Evolutionary conservation across 306 rosid species (phyloP).

Genomic region (Malus asiatica): DNA sequence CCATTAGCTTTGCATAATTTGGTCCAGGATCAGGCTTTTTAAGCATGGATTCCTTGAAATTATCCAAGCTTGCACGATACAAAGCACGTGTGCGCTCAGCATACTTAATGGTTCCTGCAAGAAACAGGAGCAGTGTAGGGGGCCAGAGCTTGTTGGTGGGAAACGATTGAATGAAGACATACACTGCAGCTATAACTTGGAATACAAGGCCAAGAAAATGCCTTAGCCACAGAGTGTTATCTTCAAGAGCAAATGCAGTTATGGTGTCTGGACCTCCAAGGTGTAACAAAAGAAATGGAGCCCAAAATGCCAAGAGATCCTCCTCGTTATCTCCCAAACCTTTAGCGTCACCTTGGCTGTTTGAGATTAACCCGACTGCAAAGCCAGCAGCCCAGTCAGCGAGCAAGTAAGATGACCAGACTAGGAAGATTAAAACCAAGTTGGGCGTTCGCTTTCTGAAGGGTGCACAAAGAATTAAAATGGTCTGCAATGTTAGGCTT

Average conservation of each 20-base stretch:
- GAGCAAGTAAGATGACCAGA: constrained; percentile 34
- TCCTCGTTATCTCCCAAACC: neutral
- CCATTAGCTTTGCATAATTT: constrained; percentile 41
- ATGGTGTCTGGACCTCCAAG: constrained; percentile 58
- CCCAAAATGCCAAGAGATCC: constrained; percentile 37
- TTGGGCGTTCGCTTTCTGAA: constrained; percentile 20
- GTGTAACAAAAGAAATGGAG: constrained; percentile 44
- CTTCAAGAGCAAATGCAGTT: constrained; percentile 40
- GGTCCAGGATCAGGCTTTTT: constrained; percentile 30
- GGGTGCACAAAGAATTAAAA: constrained; percentile 27
- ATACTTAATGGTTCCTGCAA: constrained; percentile 36
- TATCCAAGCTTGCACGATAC: constrained; percentile 24
- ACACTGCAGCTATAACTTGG: constrained; percentile 22
- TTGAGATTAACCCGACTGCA: constrained; percentile 32
- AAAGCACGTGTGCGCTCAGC: constrained; percentile 36
- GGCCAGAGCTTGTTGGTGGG: constrained; percentile 29
- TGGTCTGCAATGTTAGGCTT: constrained; percentile 26
- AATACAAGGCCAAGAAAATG: constrained; percentile 31
- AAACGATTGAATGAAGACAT: constrained; percentile 35
- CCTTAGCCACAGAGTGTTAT: constrained; percentile 44
- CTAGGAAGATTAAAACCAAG: neutral
- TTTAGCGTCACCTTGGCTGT: neutral
- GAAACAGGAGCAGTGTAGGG: constrained; percentile 22
- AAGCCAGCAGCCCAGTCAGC: constrained; percentile 40
- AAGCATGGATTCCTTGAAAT: constrained; percentile 27